These are phyloP conservation scores for Neurospora sublineolata DNA, from an alignment of 495 filamentous ascomycete genomes.

Conservation along the genomic window DNA sequence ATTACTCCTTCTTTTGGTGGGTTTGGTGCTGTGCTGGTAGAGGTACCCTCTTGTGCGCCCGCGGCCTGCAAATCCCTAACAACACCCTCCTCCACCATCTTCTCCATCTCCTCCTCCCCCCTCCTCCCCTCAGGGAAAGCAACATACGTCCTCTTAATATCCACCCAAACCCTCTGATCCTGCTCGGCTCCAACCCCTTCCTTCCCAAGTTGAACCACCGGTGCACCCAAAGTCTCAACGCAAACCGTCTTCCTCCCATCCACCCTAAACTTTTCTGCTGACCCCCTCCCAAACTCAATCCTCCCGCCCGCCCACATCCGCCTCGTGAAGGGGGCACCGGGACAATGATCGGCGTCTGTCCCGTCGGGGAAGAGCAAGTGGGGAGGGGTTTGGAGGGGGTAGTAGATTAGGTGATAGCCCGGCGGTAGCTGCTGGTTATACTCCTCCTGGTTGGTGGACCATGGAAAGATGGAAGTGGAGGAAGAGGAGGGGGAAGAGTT, in stretches of 20 bases:
- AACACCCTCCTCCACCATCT: not conserved
- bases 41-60: not conserved
- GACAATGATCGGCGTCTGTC: conserved; percentile 59
- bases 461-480: not conserved
- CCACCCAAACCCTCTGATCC: conserved; percentile 32
- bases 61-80: not conserved
- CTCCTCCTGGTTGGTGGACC: conserved; percentile 14
- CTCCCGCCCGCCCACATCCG: conserved; percentile 75
- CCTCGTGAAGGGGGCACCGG: conserved; percentile 49
- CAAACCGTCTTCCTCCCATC: conserved; percentile 46
- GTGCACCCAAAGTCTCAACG: conserved; percentile 46
- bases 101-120: not conserved
- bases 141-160: conserved; percentile 26
- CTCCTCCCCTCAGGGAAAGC: not conserved
- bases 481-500: not conserved
- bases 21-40: not conserved
- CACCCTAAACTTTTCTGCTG: conserved; percentile 20
- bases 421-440: conserved; percentile 24
- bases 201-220: conserved; percentile 33
- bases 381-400: conserved; percentile 47
- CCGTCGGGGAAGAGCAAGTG: conserved; percentile 53
- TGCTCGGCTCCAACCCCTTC: not conserved
- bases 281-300: conserved; percentile 21
- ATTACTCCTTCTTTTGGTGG: not conserved
- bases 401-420: conserved; percentile 65